Conservation (phyloP, 345 rosid genomes). For the Eucalyptus camaldulensis region DNA sequence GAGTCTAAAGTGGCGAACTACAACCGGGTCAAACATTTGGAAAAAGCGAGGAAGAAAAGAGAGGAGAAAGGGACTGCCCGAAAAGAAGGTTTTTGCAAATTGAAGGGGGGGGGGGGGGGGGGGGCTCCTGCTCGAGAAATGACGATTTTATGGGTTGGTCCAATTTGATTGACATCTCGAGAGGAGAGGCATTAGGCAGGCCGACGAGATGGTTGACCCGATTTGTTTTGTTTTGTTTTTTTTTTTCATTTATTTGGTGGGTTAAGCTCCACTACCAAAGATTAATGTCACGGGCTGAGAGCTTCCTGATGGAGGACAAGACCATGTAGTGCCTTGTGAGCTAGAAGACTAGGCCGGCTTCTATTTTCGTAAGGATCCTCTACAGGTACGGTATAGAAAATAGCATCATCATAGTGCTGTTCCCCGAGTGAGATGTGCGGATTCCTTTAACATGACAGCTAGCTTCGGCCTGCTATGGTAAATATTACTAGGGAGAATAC, state of each 20-base stretch:
- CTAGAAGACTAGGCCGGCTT: background rate
- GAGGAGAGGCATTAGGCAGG: background rate
- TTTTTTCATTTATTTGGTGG: background rate
- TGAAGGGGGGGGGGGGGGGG: background rate
- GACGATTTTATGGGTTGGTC: background rate
- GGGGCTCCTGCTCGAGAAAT: background rate
- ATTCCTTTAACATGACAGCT: background rate
- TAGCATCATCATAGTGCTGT: background rate
- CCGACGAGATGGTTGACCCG: background rate
- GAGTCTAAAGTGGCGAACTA: background rate
- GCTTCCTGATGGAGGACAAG: background rate
- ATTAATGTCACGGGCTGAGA: background rate
- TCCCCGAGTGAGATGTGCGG: background rate
- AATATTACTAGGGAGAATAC: background rate
- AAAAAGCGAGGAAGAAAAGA: background rate
- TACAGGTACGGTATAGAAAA: rapidly evolving
- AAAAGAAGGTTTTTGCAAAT: background rate
- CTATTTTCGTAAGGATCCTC: background rate
- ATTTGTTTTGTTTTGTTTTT: background rate
- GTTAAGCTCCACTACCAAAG: background rate
- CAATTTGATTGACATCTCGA: background rate
- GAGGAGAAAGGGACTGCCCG: background rate
- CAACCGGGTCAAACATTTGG: background rate
- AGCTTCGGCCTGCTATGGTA: background rate
- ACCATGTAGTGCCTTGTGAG: background rate